These are phyloP conservation scores for Blastosporella zonata DNA, from an alignment of 1,284 basidiomycete genomes.

Conservation along the genomic window DNA sequence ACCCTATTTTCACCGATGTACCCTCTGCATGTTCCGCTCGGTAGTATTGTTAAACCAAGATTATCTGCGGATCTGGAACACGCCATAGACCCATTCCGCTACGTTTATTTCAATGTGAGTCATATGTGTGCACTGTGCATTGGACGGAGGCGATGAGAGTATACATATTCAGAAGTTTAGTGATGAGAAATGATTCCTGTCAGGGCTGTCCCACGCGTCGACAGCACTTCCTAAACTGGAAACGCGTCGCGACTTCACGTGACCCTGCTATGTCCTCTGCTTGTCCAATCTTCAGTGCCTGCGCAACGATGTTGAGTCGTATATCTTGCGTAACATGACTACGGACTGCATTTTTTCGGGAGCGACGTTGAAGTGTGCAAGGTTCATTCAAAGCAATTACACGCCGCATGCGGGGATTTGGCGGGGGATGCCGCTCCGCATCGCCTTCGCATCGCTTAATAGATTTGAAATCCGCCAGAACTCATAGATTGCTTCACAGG, in stretches of 20 bases:
- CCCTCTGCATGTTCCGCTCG: not conserved
- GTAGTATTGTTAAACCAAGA: not conserved
- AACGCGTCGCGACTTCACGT: conserved; percentile 7
- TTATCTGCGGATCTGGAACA: not conserved
- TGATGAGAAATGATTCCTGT: not conserved
- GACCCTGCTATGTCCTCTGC: not conserved
- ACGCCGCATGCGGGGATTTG: too few relatives aligned
- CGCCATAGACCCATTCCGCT: not conserved
- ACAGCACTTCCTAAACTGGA: not conserved
- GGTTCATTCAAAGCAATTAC: not conserved
- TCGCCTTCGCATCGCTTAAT: not conserved
- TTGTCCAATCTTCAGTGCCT: not conserved
- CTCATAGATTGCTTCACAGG: not conserved
- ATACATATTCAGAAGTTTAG: not conserved
- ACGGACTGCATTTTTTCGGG: not conserved
- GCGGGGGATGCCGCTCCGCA: too few relatives aligned
- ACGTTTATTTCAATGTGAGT: not conserved
- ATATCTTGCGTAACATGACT: not conserved
- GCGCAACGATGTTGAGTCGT: not conserved
- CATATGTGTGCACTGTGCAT: not conserved
- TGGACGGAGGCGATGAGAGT: conserved; percentile 8
- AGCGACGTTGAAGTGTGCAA: not conserved
- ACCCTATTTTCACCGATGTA: conserved; percentile 5
- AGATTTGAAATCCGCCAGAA: not conserved
- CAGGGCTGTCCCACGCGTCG: not conserved